phyloP scores from a whole-genome alignment of 2,329 filamentous ascomycete species.

The Thermomyces lanuginosus region DNA sequence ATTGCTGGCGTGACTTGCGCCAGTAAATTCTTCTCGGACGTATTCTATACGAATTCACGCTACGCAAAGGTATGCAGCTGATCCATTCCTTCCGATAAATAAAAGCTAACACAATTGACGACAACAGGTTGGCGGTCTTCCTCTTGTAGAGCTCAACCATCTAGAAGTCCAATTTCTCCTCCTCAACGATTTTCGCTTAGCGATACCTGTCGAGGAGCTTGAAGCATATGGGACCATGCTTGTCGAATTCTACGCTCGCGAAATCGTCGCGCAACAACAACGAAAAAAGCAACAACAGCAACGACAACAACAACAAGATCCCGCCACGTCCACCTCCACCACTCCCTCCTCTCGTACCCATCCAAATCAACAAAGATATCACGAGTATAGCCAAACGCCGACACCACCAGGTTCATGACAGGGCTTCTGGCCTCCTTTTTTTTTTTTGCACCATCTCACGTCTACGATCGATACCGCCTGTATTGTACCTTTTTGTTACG shows the following conservation, averaged over 20 bases:
- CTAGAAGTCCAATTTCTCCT: conserved; percentile 90
- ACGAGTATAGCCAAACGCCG: conserved; percentile 17
- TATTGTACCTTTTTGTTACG: no score
- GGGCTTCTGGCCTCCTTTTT: conserved; percentile 1
- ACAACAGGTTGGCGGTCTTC: conserved; percentile 73
- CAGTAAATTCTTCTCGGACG: conserved; percentile 98
- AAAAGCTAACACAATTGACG: neutral
- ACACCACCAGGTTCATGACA: conserved; percentile 13
- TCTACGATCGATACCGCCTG: no score
- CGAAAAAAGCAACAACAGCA: conserved; percentile 6
- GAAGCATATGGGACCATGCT: conserved; percentile 97
- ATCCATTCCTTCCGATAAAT: conserved; percentile 2
- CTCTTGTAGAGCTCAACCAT: conserved; percentile 83
- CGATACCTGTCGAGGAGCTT: conserved; percentile 83
- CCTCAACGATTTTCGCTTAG: conserved; percentile 88
- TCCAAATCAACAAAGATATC: neutral
- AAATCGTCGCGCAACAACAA: conserved; percentile 50
- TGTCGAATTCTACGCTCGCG: conserved; percentile 90
- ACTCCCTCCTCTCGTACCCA: neutral
- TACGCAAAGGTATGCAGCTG: conserved; percentile 71
- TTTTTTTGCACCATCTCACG: conserved; percentile 1
- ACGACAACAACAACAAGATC: conserved; percentile 7
- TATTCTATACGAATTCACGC: conserved; percentile 97
- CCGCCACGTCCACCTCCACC: conserved; percentile 8
- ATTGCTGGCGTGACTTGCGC: conserved; percentile 96